These are phyloP conservation scores for Epichloe uncinata DNA, from an alignment of 2,329 filamentous ascomycete genomes.

Conservation along the genomic window DNA sequence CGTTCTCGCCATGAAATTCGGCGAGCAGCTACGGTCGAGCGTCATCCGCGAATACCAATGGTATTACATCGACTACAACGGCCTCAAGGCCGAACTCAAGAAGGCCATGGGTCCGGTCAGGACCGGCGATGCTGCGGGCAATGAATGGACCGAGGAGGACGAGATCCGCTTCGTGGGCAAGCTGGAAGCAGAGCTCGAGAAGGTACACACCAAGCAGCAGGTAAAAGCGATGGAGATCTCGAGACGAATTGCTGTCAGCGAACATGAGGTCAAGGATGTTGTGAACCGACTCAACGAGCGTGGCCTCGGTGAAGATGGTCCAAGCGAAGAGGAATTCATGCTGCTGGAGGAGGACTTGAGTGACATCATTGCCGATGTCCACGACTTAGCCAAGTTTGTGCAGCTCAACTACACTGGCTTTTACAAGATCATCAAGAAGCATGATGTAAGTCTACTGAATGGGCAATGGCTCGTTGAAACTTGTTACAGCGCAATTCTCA, in stretches of 20 bases:
- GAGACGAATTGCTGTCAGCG: conserved; percentile 72
- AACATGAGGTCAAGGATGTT: conserved; percentile 82
- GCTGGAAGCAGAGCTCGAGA: conserved; percentile 87
- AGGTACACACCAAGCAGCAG: conserved; percentile 95
- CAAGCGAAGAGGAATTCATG: conserved; percentile 86
- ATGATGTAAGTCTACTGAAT: conserved; percentile 52
- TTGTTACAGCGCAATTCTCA: neutral
- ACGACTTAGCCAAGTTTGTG: conserved; percentile 95
- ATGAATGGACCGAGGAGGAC: conserved; percentile 79
- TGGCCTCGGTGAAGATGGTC: conserved; percentile 42
- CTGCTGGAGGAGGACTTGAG: conserved; percentile 87
- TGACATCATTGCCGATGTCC: conserved; percentile 96
- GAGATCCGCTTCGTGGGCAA: conserved; percentile 77
- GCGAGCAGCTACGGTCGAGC: conserved; percentile 89
- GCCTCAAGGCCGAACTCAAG: conserved; percentile 77
- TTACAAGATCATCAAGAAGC: conserved; percentile 99
- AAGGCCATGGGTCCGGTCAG: conserved; percentile 42
- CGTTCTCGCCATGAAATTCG: conserved; percentile 65
- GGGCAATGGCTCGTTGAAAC: neutral
- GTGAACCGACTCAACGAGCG: conserved; percentile 59
- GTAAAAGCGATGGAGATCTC: conserved; percentile 95
- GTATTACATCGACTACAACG: conserved; percentile 98
- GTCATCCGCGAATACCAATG: conserved; percentile 95
- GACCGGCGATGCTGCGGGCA: conserved; percentile 31
- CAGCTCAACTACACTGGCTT: conserved; percentile 98